A percentile compares a stretch with the other conserved stretches of the same genome.
phyloP scores from a whole-genome alignment of 257 asterid genomes.

The Solanum gracilifrons region DNA sequence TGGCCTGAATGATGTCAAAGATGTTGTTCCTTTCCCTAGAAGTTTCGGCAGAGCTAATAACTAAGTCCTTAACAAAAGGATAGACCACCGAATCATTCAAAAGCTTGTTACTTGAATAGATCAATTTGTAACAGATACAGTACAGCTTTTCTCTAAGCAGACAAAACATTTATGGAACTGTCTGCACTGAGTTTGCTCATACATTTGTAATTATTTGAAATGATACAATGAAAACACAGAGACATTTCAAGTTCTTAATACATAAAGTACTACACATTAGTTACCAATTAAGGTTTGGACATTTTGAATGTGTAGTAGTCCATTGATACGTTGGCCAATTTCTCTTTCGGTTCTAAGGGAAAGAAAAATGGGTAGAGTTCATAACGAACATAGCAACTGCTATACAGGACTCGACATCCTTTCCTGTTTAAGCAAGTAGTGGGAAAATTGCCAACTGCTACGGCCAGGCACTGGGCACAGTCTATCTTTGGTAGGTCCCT shows the following conservation, averaged over 20 bases:
- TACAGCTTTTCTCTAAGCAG: background rate
- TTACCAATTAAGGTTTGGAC: background rate
- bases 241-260: background rate
- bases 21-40: slow-evolving; percentile 77
- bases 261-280: background rate
- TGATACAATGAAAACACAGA: background rate
- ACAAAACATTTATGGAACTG: background rate
- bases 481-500: slow-evolving; percentile 34
- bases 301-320: background rate
- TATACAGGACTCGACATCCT: slow-evolving; percentile 56
- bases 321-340: background rate
- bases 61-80: slow-evolving; percentile 8
- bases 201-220: background rate
- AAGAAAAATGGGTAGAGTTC: slow-evolving; percentile 72
- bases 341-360: slow-evolving; percentile 28
- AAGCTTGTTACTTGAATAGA: background rate
- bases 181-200: background rate
- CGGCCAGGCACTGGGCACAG: slow-evolving; percentile 60
- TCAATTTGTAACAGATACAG: background rate
- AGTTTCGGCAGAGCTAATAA: slow-evolving; percentile 50
- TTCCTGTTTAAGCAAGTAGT: slow-evolving; percentile 24
- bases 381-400: slow-evolving; percentile 64
- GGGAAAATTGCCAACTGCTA: slow-evolving; percentile 35
- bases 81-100: background rate
- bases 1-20: slow-evolving; percentile 78